Conservation (phyloP, 2,329 filamentous ascomycete genomes). For the Hansfordia pulvinata region DNA sequence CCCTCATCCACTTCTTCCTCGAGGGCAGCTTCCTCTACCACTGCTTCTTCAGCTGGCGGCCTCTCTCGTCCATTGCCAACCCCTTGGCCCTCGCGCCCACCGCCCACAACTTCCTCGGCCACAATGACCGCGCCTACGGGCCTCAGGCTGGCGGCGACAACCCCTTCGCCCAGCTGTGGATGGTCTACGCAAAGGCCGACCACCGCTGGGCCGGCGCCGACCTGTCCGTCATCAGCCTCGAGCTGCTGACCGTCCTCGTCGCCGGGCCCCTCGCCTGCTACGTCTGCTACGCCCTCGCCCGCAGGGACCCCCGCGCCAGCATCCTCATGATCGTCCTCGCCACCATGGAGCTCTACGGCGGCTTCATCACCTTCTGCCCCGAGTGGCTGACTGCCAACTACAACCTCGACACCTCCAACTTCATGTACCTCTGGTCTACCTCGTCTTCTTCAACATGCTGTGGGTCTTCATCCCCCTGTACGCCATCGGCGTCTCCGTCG, state of each 20-base stretch:
- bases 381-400: slow-evolving; percentile 51
- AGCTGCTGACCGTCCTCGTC: slow-evolving; percentile 51
- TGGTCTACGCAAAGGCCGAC: slow-evolving; percentile 55
- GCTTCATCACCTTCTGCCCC: slow-evolving; percentile 59
- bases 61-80: slow-evolving; percentile 19
- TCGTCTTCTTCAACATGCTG: slow-evolving; percentile 55
- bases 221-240: slow-evolving; percentile 47
- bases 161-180: slow-evolving; percentile 48
- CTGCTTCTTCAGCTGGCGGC: slow-evolving; percentile 61
- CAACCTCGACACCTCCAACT: slow-evolving; percentile 52
- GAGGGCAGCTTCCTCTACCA: slow-evolving; percentile 89
- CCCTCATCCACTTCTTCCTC: slow-evolving; percentile 79
- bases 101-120: slow-evolving; percentile 37
- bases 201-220: slow-evolving; percentile 50
- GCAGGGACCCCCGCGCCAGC: slow-evolving; percentile 37
- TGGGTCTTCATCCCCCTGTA: slow-evolving; percentile 54
- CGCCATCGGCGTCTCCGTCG: slow-evolving; percentile 37
- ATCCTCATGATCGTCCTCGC: slow-evolving; percentile 53
- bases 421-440: slow-evolving; percentile 56
- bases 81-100: slow-evolving; percentile 28
- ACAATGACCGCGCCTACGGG: slow-evolving; percentile 36
- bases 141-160: slow-evolving; percentile 40
- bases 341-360: slow-evolving; percentile 53
- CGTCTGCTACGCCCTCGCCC: slow-evolving; percentile 46
- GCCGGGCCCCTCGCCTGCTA: slow-evolving; percentile 45